Conservation (phyloP, 192 early-diverging fungal genomes). For the Physocladia obscura region DNA sequence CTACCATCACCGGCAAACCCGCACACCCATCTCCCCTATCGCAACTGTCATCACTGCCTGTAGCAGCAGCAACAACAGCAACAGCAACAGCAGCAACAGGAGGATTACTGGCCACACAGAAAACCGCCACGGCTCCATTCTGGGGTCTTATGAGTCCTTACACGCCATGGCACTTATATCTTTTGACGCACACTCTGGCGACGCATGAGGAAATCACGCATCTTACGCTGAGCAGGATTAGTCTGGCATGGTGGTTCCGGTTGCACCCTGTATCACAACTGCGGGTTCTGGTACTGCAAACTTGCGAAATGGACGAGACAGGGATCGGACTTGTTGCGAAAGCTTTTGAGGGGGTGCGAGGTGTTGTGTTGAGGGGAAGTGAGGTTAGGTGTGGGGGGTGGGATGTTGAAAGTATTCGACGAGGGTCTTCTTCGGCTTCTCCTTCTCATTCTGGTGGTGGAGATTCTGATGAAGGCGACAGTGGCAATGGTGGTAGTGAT, state of each 20-base stretch:
- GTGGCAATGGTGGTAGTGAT: not conserved
- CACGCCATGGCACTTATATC: conserved; percentile 33
- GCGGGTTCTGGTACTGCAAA: conserved; percentile 31
- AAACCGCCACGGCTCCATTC: too few species aligned
- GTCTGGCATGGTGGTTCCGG: conserved; percentile 49
- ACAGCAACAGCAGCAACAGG: not conserved
- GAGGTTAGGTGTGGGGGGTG: conserved; percentile 30
- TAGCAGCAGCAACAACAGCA: not conserved
- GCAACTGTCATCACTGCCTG: not conserved
- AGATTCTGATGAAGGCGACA: not conserved
- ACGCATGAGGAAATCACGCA: not conserved
- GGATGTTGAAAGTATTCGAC: conserved; percentile 24
- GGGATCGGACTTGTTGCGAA: conserved; percentile 36
- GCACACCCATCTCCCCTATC: not conserved
- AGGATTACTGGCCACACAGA: too few species aligned
- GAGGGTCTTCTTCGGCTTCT: not conserved
- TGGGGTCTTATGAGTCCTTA: conserved; percentile 31
- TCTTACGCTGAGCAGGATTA: conserved; percentile 22
- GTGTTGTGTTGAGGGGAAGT: conserved; percentile 21
- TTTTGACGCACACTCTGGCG: conserved; percentile 13
- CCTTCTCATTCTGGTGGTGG: not conserved
- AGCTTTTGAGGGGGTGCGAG: conserved; percentile 17
- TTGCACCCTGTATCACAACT: conserved; percentile 23
- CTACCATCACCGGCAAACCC: not conserved
- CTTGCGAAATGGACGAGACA: conserved; percentile 44